phyloP scores from a whole-genome alignment of 805 yeast species.

The Kockiozyma suomiensis region DNA sequence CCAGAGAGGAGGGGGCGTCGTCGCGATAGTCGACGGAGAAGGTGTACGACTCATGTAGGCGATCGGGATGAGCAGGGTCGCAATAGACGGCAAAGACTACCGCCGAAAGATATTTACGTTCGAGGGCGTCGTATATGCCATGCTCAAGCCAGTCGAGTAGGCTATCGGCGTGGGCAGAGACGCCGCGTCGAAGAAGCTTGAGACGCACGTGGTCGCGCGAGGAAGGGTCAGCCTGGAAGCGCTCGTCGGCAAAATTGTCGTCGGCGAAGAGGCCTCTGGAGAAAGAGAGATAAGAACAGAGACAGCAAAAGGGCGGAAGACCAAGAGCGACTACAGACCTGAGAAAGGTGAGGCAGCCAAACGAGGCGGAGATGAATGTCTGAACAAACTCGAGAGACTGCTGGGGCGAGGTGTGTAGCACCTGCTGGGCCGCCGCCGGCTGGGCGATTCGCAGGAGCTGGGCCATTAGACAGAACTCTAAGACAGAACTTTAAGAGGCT shows the following conservation, averaged over 20 bases:
- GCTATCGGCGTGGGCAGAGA: constrained; percentile 51
- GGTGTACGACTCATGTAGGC: constrained; percentile 54
- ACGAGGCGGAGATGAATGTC: constrained; percentile 54
- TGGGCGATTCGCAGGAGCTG: constrained; percentile 18
- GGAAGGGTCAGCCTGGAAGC: constrained; percentile 42
- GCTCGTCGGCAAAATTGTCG: constrained; percentile 53
- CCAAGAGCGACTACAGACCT: constrained; percentile 9
- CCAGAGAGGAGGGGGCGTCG: constrained; percentile 22
- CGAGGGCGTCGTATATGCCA: constrained; percentile 53
- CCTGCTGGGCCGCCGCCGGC: constrained; percentile 13
- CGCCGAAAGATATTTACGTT: constrained; percentile 48
- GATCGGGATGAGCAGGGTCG: constrained; percentile 49
- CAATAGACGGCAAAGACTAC: constrained; percentile 52
- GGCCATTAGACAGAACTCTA: constrained; percentile 13
- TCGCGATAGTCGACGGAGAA: constrained; percentile 51
- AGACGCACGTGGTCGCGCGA: constrained; percentile 48
- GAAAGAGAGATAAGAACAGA: neutral
- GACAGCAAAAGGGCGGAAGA: neutral
- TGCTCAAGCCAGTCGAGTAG: constrained; percentile 58
- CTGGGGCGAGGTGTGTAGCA: constrained; percentile 17
- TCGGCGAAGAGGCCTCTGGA: constrained; percentile 59
- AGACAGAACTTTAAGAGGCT: neutral
- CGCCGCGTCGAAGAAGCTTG: constrained; percentile 54
- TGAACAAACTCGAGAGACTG: constrained; percentile 52
- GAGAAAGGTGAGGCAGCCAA: constrained; percentile 60